Percentiles rank a stretch among this genome's conserved stretches.
Evolutionary conservation across 176 grass and related monocot species (phyloP).

Genomic region (Zea luxurians): DNA sequence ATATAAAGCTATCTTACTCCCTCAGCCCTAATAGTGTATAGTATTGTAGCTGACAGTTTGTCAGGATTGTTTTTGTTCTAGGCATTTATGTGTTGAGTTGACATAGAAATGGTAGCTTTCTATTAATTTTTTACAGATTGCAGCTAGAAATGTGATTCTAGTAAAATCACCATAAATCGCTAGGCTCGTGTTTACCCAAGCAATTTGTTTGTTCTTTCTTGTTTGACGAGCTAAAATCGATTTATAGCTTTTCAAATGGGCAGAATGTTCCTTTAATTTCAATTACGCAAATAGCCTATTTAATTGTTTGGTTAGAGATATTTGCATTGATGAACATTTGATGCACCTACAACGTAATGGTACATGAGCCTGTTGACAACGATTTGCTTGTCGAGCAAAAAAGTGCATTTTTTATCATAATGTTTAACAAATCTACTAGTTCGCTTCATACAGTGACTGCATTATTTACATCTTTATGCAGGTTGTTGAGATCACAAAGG

Average conservation of each 20-base stretch:
- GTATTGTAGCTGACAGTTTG: neutral
- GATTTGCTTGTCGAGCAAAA: neutral
- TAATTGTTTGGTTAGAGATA: neutral
- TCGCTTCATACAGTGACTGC: neutral
- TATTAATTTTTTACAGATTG: neutral
- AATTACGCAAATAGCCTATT: neutral
- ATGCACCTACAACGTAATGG: slow-evolving; percentile 5
- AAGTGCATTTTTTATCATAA: neutral
- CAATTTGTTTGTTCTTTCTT: neutral
- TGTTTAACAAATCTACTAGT: neutral
- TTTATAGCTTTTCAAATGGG: neutral
- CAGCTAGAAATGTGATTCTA: neutral
- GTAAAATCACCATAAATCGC: neutral
- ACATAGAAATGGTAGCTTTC: neutral
- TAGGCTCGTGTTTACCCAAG: neutral
- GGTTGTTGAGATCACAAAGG: slow-evolving; percentile 83
- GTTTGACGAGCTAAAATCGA: neutral
- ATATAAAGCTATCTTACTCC: neutral
- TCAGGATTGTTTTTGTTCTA: neutral
- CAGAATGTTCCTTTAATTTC: neutral
- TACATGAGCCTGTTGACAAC: neutral
- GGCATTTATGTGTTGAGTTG: neutral
- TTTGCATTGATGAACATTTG: neutral
- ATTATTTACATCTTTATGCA: slow-evolving; percentile 12
- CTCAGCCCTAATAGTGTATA: neutral